Percentiles rank a stretch among this genome's conserved stretches.
These are phyloP conservation scores for Ophiostoma ips DNA, from an alignment of 2,329 filamentous ascomycete species.

Conservation along the genomic window DNA sequence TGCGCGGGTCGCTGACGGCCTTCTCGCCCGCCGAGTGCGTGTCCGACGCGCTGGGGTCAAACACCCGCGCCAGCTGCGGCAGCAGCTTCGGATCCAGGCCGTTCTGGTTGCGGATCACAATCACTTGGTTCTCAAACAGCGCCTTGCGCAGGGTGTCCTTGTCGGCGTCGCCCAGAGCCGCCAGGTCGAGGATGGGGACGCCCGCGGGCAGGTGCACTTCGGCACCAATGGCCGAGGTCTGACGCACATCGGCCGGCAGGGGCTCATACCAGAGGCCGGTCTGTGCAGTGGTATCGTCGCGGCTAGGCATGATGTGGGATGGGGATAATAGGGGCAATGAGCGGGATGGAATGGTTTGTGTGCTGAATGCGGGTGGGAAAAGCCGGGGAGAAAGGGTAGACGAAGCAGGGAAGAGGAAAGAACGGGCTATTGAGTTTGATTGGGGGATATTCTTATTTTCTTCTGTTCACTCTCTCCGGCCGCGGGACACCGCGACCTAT, in stretches of 20 bases:
- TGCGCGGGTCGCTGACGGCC: slow-evolving; percentile 12
- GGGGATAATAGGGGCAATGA: not conserved
- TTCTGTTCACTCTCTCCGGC: not conserved
- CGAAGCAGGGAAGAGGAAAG: not conserved
- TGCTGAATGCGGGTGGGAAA: too few relatives aligned
- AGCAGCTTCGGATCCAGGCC: slow-evolving; percentile 7
- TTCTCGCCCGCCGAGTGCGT: slow-evolving; percentile 11
- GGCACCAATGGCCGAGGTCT: slow-evolving; percentile 10
- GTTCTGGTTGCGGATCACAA: slow-evolving; percentile 12
- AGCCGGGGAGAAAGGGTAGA: not conserved
- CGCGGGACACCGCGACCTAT: not conserved
- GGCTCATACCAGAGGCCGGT: slow-evolving; percentile 9
- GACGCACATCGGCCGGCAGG: slow-evolving; percentile 7
- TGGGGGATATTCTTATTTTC: not conserved
- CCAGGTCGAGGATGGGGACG: slow-evolving; percentile 5
- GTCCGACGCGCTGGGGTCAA: slow-evolving; percentile 10
- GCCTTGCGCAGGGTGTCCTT: slow-evolving; percentile 6
- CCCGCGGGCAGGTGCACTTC: slow-evolving; percentile 7
- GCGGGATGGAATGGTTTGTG: not conserved
- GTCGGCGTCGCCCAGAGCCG: slow-evolving; percentile 5
- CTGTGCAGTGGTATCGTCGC: not conserved
- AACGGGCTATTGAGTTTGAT: not conserved
- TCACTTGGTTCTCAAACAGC: slow-evolving; percentile 11
- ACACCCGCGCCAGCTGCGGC: slow-evolving; percentile 9
- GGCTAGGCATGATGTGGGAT: slow-evolving; percentile 5